phyloP scores from a whole-genome alignment of 2,329 filamentous ascomycete genomes.

The Sarocladium strictum region DNA sequence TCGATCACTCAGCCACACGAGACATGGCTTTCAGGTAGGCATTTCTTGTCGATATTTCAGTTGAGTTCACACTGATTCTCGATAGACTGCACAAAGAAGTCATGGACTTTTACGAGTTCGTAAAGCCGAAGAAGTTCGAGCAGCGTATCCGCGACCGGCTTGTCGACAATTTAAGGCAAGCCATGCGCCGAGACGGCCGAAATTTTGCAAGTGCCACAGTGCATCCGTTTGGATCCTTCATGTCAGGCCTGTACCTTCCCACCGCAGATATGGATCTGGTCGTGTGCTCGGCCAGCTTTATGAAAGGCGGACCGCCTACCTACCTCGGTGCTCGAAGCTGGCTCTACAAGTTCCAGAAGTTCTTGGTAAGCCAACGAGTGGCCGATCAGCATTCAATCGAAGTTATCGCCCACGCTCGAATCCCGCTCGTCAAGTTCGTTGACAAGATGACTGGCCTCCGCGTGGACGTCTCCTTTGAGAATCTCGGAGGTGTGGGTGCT shows the following conservation, averaged over 20 bases:
- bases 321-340: constrained; percentile 45
- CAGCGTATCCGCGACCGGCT: constrained; percentile 67
- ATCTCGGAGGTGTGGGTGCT: constrained; percentile 72
- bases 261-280: constrained; percentile 93
- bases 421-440: constrained; percentile 88
- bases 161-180: constrained; percentile 59
- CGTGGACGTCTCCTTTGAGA: constrained; percentile 94
- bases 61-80: not conserved
- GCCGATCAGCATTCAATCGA: constrained; percentile 54
- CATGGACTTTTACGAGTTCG: constrained; percentile 79
- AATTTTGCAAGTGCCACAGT: constrained; percentile 58
- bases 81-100: constrained; percentile 82
- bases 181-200: constrained; percentile 44
- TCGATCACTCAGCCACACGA: constrained; percentile 47
- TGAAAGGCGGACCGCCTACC: constrained; percentile 43
- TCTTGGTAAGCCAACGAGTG: constrained; percentile 51
- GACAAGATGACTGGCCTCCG: constrained; percentile 73
- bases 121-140: constrained; percentile 73
- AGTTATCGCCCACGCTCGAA: constrained; percentile 69
- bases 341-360: constrained; percentile 56
- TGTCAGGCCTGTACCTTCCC: constrained; percentile 65
- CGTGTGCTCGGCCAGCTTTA: constrained; percentile 57
- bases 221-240: constrained; percentile 86
- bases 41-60: constrained; percentile 7
- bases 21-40: constrained; percentile 53